Base-by-base conservation (phyloP, 2,329 filamentous ascomycete genomes). In the Thielaviopsis musarum region DNA sequence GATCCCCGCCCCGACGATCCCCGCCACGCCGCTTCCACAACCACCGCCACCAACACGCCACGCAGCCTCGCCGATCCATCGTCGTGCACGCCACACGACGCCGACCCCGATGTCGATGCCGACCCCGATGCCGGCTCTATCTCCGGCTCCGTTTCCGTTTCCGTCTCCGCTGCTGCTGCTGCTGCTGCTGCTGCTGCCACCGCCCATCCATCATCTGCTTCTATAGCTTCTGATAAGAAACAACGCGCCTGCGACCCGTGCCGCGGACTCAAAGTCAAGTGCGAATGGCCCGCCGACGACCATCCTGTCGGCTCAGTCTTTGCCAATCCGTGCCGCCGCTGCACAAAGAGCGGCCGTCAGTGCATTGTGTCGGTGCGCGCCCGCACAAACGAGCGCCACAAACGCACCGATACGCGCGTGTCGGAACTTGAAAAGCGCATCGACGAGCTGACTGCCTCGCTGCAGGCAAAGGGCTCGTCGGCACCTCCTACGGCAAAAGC, bases 341-440 rank as follows among this genome's bases (percentile, higher is more conserved):
- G 90, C 69, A 79, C 80, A 56, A 95, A 94, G 72, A 87, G 88
- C 2, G 81, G 83, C n/a, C 77, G 89, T 45, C 76, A 77, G 63
- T 95, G 90, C 68, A 73, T 91, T 49, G 84, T 91, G 63, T 94
- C 88, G 0, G 81, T 83, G 63, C 88, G 79, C 15, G 81, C 76
- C 30, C 70, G 88, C 49, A 61, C 59, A 9, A 61, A 59, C 17
- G 95, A 94, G 72, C 78, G 90, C 52, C 88, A 91, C 74, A 95
- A 91, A 75, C 95, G 95, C 76, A 90, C 88, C 58, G 91, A 95
- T 69, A 91, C 83, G 64, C 79, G 89, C 57, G 90, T 96, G 13
- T 86, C 89, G 9, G 90, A 95, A 74, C 76, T 96, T 57, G 90
- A 95, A 75, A 89, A 85, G 75, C 94, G 94, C 74, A 91, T 95